Percentiles rank a stretch among this genome's conserved stretches.
Conservation (phyloP, 345 rosid species). For the Aquilaria malaccensis region DNA sequence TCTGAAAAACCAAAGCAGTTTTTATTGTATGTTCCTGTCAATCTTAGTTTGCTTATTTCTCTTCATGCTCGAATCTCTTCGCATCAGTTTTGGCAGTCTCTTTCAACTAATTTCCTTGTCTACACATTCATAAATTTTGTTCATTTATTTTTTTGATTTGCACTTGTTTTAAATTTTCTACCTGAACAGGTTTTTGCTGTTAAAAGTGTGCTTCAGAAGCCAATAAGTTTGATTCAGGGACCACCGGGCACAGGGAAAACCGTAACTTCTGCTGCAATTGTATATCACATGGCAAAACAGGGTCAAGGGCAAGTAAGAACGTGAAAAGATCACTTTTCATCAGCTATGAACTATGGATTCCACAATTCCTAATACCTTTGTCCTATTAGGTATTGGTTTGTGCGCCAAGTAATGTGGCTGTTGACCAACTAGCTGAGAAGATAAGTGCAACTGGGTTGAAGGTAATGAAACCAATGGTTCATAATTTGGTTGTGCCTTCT, state of each 20-base stretch:
- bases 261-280: constrained; percentile 99
- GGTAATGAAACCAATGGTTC: constrained; percentile 34
- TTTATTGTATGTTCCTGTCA: not conserved
- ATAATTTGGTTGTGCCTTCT: not conserved
- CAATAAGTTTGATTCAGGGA: constrained; percentile 97
- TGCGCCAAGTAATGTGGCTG: constrained; percentile 99
- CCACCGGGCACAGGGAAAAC: constrained; percentile 99
- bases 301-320: constrained; percentile 91
- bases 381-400: constrained; percentile 81
- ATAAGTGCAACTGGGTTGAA: constrained; percentile 98
- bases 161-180: constrained; percentile 4
- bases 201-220: constrained; percentile 97
- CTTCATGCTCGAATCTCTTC: not conserved
- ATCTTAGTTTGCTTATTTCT: not conserved
- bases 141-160: not conserved
- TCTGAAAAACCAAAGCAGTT: too few species aligned
- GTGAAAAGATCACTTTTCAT: not conserved
- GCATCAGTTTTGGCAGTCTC: not conserved
- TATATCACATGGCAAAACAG: constrained; percentile 99
- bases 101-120: not conserved
- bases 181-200: constrained; percentile 80
- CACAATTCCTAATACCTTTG: not conserved
- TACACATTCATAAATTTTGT: too few species aligned
- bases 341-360: too few species aligned
- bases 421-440: constrained; percentile 98